These are phyloP conservation scores for Sporothrix dimorphospora DNA, from an alignment of 2,329 filamentous ascomycete genomes.

Conservation along the genomic window DNA sequence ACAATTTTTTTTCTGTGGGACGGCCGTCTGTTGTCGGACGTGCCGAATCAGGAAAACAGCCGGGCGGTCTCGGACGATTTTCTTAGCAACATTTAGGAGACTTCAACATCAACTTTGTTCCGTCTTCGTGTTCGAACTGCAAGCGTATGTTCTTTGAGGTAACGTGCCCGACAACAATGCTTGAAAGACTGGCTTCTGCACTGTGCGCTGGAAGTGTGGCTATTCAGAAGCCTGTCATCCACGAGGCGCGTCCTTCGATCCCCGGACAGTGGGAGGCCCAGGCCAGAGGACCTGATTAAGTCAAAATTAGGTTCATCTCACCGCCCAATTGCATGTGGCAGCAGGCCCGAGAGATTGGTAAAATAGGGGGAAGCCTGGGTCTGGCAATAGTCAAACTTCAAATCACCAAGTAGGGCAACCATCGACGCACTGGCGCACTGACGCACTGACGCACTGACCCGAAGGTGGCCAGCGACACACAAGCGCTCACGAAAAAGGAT, in stretches of 20 bases:
- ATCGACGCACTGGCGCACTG: constrained; percentile 17
- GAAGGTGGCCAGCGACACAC: background rate
- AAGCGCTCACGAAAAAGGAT: background rate
- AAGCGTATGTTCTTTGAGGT: background rate
- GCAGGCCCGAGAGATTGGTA: constrained; percentile 4
- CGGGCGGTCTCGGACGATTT: background rate
- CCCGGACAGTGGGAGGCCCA: background rate
- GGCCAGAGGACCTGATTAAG: background rate
- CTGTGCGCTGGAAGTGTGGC: background rate
- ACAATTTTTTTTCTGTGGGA: background rate
- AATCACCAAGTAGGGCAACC: background rate
- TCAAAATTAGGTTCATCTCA: constrained; percentile 4
- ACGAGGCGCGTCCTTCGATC: background rate
- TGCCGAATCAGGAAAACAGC: constrained; percentile 2
- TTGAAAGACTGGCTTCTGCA: background rate
- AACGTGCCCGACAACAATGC: background rate
- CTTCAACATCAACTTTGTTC: background rate
- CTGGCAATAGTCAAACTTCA: background rate
- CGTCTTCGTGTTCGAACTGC: background rate
- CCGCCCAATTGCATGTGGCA: constrained; percentile 2
- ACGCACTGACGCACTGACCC: constrained; percentile 10
- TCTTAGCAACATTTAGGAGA: background rate
- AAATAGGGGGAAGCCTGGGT: background rate
- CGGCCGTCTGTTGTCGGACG: background rate
- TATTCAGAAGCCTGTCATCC: background rate